phyloP scores from a whole-genome alignment of 148 eudicot genomes.

The Cornus kousa region DNA sequence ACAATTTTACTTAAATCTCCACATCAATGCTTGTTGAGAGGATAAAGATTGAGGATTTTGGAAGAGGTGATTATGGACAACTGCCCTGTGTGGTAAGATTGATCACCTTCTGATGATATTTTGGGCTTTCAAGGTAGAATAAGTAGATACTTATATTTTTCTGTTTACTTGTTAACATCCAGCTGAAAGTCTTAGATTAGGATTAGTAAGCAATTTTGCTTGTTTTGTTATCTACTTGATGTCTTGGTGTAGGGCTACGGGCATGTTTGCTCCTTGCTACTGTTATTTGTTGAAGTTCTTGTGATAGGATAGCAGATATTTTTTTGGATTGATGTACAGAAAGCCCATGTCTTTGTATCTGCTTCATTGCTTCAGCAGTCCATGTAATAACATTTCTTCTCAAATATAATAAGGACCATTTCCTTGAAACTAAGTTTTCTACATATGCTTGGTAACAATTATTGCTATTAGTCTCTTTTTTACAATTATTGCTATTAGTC shows the following conservation, averaged over 20 bases:
- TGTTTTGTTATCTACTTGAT: not conserved
- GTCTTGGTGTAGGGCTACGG: not conserved
- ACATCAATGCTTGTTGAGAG: not conserved
- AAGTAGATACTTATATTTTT: not conserved
- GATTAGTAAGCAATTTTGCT: not conserved
- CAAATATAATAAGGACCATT: too few relatives aligned
- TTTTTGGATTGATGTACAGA: not conserved
- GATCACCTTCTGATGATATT: conserved; percentile 16
- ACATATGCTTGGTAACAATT: too few relatives aligned
- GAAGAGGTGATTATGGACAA: conserved; percentile 4
- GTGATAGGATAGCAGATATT: not conserved
- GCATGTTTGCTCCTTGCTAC: not conserved
- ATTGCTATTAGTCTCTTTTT: too few relatives aligned
- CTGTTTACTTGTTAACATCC: not conserved
- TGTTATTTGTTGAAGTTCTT: too few relatives aligned
- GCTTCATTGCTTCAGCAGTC: too few relatives aligned
- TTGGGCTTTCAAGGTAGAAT: conserved; percentile 1
- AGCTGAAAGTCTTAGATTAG: not conserved
- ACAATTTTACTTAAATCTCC: not conserved
- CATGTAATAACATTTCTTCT: too few relatives aligned
- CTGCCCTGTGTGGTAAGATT: conserved; percentile 2
- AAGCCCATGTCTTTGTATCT: too few relatives aligned
- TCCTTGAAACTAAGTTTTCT: too few relatives aligned
- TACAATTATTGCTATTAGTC: too few relatives aligned
- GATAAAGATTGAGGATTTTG: not conserved